A percentile compares a stretch with the other conserved stretches of the same genome.
Evolutionary conservation across 2,329 filamentous ascomycete genomes (phyloP).

Genomic region (Aspergillus vadensis): DNA sequence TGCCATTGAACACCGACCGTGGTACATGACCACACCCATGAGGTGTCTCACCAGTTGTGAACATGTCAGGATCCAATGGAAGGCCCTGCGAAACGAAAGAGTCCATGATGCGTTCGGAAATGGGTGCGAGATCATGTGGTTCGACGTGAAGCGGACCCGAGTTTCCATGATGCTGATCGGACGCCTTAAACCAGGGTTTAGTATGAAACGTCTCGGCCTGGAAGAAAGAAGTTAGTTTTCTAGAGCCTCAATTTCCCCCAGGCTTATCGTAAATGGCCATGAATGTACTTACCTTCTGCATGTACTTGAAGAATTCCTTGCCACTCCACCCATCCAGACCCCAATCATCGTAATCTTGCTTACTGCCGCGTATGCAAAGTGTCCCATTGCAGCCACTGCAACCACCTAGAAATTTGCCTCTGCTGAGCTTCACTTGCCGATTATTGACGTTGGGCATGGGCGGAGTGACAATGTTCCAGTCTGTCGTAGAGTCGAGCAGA

Average conservation of each 20-base stretch:
- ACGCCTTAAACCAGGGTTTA: constrained; percentile 60
- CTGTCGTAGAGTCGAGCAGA: constrained; percentile 46
- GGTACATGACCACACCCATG: constrained; percentile 60
- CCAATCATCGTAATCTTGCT: constrained; percentile 59
- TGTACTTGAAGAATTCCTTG: constrained; percentile 59
- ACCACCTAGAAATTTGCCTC: constrained; percentile 48
- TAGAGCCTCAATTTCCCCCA: not conserved
- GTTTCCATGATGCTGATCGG: constrained; percentile 52
- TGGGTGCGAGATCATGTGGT: constrained; percentile 61
- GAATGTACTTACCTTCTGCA: constrained; percentile 51
- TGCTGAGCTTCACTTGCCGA: constrained; percentile 46
- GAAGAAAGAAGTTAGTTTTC: constrained; percentile 12
- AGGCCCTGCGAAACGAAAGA: constrained; percentile 59
- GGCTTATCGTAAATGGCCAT: not conserved
- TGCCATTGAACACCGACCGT: constrained; percentile 55
- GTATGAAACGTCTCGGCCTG: constrained; percentile 59
- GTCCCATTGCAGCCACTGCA: constrained; percentile 49
- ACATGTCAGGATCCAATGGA: constrained; percentile 61
- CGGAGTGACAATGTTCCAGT: constrained; percentile 49
- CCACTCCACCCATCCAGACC: constrained; percentile 56
- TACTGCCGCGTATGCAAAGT: constrained; percentile 46
- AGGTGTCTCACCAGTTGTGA: constrained; percentile 54
- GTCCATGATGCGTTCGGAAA: constrained; percentile 57
- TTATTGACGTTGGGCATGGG: constrained; percentile 44
- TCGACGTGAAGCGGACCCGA: constrained; percentile 58